Base-by-base conservation (phyloP, 768 basidiomycete genomes). In the Lentinus brumalis region DNA sequence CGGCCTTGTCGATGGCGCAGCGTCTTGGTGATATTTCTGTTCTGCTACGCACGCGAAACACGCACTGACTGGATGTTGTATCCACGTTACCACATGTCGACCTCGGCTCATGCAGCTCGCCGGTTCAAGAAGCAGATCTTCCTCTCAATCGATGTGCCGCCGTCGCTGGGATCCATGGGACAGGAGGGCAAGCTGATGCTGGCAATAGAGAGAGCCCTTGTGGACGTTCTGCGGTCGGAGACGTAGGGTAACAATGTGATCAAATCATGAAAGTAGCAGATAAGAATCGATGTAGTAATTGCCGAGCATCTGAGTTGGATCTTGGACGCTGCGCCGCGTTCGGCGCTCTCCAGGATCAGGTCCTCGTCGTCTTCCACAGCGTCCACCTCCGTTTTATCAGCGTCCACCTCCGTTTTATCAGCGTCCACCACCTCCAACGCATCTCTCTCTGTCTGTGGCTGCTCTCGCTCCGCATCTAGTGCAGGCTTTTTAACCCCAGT, bases 1-100 rank as follows among this genome's bases (percentile, higher is more conserved):
- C 81, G 21, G 85, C 90, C 52, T 74, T 85, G 64, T 76, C 87
- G 59, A 91, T 94, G 87, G 87, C 89, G 50, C 86, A 86, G 74
- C 85, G 92, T 71, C 79, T 94, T 71, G 90, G 92, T 93, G 77
- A 77, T 80, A 50, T 53, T 53, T 53, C 53, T 30, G 50, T 45
- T 44, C 59, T 50, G 62, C n/a, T 29, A 50, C 41, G 53, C 61
- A 32, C 29, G 29, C 49, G 52, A 38, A 15, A 50, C 50, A 56
- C 53, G 59, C 59, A 44, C 67, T 68, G 55, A 67, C 65, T 44
- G 58, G 49, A 45, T 50, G 50, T 60, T 63, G 56, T 63, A 56
- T 42, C 40, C 42, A 62, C 45, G 56, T 35, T 51, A 39, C 55
- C 50, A 16, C 61, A 60, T 52, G 56, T 57, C 41, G 50, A 44